Evolutionary conservation across 192 early-diverging fungal genomes (phyloP), one percentile per base, ranked within the genome.

Genomic region (Pilobolus umbonatus): DNA sequence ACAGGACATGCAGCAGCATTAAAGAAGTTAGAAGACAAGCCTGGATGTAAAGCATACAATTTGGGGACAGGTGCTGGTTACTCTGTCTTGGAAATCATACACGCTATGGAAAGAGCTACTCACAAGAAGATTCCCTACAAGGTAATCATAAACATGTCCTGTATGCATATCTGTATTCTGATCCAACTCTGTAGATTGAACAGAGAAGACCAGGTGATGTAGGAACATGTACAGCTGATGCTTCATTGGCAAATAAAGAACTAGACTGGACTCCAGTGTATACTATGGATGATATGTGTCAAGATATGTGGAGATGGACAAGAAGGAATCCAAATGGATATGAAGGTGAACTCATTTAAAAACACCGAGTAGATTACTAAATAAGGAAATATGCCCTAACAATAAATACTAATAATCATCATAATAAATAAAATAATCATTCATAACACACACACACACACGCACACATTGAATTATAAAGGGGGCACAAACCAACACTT

Each of bases 61-160:
- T 70, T 98, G 17, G 96, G 94, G 26, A 86, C 86, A 12, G 96
- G 96, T 51, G 74, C 81, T n/a, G 96, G 96, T 17, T 93, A 87
- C 80, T 88, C 91, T 5, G 96, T 98, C 59, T 75, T 89, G 55
- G 85, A 98, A 68, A 91, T 98, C 71, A 82, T 98, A 52, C 80
- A 87, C 30, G 87, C 92, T 50, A 88, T 91, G 58, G 76, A 84
- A 39, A 75, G 77, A 22, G 94, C 89, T 10, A 90, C 88, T 15
- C 86, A 88, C 21, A 80, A 83, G 46, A 72, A 83, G n/a, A 88
- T 98, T 38, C 88, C 88, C n/a, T 85, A 80, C 52, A 83, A 85
- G 53, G 64, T 86, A 56, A 76, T 53, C 0, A 17, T 3, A 25
- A 17, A 35, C 43, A 47, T 47, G 57, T 32, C 47, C 30, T 25